Evolutionary conservation across 208 protist species (phyloP), one percentile per base, ranked within the genome.

Genomic region (Acanthamoeba royreba): DNA sequence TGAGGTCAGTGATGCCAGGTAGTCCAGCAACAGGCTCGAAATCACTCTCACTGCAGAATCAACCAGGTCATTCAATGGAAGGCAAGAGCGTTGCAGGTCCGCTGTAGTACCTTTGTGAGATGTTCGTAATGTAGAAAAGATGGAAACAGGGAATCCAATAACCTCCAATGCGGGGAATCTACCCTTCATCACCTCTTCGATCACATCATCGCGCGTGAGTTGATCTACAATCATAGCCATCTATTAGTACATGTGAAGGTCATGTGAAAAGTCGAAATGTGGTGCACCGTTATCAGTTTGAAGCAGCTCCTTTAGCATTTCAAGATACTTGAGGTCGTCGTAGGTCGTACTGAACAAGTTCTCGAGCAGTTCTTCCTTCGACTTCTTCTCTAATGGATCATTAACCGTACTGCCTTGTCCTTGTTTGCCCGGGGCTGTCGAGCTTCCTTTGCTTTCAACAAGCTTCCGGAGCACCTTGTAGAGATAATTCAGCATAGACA

Each of bases 251-350:
- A n/a, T n/a, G n/a, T n/a, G n/a, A n/a, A n/a, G 61, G 9, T 9
- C 25, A n/a, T 9, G 9, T n/a, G 25, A 17, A n/a, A 33, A 28
- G 9, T 8, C 11, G 58, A 69, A 8, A 8, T n/a, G n/a, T n/a
- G n/a, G n/a, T 28, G 22, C 33, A 79, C 69, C 38, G 19, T 79
- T 79, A 31, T 79, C 69, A 28, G 72, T n/a, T 25, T 52, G 72
- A 7, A 83, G 72, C n/a, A 83, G 72, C 42, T 83, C 72, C 72
- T 83, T 83, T 5, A 83, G 72, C n/a, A 83, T 7, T 25, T 83
- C 72, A n/a, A 83, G 72, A 43, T 83, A 83, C 43, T 83, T 83
- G 72, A 83, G 72, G n/a, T 83, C 72, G 43, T 83, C 72, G 72
- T 83, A 83, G 42, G 72, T 83, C 25, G 72, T 83, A 43, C 52